These are phyloP conservation scores for Stachybotrys echinatus DNA, from an alignment of 2,329 filamentous ascomycete genomes.

Conservation along the genomic window DNA sequence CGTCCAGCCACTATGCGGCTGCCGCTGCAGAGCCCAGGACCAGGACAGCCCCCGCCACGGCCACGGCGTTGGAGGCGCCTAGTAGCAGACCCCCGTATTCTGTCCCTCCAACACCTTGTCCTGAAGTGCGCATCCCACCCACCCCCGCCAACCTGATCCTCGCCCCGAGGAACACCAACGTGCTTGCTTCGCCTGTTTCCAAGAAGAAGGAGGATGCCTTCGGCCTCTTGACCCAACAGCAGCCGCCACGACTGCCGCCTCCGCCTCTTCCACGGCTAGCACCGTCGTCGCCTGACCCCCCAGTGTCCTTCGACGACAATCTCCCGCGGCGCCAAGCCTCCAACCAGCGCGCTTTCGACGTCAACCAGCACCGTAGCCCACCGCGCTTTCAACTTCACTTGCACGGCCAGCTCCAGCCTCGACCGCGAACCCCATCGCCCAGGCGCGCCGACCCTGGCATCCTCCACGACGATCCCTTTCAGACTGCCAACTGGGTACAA, in stretches of 20 bases:
- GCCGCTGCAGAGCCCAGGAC: background rate
- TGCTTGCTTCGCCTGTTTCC: conserved; percentile 5
- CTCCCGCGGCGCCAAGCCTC: background rate
- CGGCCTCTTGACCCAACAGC: too few relatives aligned
- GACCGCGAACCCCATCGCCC: background rate
- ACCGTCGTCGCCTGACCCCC: background rate
- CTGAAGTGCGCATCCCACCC: conserved; percentile 8
- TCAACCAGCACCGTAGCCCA: background rate
- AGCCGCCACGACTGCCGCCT: too few relatives aligned
- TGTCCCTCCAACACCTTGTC: conserved; percentile 12
- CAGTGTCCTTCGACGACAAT: background rate
- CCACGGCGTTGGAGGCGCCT: conserved; percentile 1
- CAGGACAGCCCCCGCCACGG: too few relatives aligned
- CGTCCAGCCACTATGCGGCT: too few relatives aligned
- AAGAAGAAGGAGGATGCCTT: too few relatives aligned
- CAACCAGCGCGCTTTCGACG: background rate
- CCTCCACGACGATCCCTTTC: conserved; percentile 7
- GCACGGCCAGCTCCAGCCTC: background rate
- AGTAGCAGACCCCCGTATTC: background rate
- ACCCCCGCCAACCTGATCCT: conserved; percentile 18
- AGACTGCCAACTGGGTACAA: conserved; percentile 26
- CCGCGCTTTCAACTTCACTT: too few relatives aligned
- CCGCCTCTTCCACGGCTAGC: too few relatives aligned
- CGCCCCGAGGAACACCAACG: conserved; percentile 21
- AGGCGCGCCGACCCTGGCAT: background rate